Base-by-base conservation (phyloP, 2,329 filamentous ascomycete species). In the Xylaria digitata region DNA sequence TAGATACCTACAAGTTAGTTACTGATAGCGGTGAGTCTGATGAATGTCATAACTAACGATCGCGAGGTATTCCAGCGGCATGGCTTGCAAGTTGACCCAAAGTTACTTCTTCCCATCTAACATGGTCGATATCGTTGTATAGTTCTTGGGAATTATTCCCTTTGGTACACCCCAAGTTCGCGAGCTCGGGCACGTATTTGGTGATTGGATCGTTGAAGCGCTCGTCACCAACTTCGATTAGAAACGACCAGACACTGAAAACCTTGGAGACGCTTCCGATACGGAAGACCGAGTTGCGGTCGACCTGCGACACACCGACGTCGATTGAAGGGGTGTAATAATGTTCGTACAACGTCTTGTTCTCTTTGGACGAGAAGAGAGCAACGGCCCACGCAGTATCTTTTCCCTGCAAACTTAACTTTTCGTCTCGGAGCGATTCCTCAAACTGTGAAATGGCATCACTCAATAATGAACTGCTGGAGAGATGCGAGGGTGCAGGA, bases 191-290 rank as follows among this genome's bases (percentile, higher is more conserved):
- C 13, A 83, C 71, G 60, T 80, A 82, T 26, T 78, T 77, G 0
- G 81, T 82, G 59, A 83, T 78, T 6, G 80, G 78, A 3, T 79
- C 75, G 45, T 80, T 77, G 73, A 80, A 83, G 37, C 76, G 71
- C 17, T 70, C 65, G 60, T 81, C 78, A 1, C 82, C 81, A n/a
- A 76, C 75, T 63, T 81, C 77, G 15, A 77, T 75, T 19, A 84
- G 74, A 66, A 80, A 81, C 6, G 77, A 77, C 59, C 80, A 82
- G 2, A 83, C 76, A 2, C 79, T 81, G 66, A 82, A 78, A 6
- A 83, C 71, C 71, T 85, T 85, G 9, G 81, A 81, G 11, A 84
- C 72, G 67, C 82, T 84, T 15, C 76, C 80, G 3, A 82, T 71
- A 2, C 78, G 75, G 69, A 80, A 86, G 21, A 81, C 73, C 0